phyloP scores from a whole-genome alignment of 2,329 filamentous ascomycete species.

The Aspergillus ruber region DNA sequence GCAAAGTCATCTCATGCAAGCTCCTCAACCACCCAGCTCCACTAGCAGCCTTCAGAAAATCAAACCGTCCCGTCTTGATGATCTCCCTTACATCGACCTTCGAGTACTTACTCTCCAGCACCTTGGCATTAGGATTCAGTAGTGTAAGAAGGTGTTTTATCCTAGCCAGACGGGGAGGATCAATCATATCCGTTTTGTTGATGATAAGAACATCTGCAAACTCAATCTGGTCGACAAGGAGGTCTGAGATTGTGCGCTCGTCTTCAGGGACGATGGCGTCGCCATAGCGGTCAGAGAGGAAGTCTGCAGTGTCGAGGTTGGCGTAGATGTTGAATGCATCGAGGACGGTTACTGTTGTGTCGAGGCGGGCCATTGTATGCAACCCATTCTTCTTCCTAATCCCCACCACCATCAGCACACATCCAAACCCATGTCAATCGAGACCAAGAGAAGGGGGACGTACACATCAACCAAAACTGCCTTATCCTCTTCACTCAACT shows the following conservation, averaged over 20 bases:
- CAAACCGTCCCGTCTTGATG: conserved; percentile 60
- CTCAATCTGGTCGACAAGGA: conserved; percentile 72
- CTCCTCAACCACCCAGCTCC: conserved; percentile 66
- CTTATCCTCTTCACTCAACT: conserved; percentile 37
- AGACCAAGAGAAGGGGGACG: conserved; percentile 6
- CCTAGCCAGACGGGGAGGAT: conserved; percentile 37
- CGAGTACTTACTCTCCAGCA: conserved; percentile 55
- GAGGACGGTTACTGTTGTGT: conserved; percentile 67
- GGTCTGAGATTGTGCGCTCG: conserved; percentile 65
- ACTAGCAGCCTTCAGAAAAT: conserved; percentile 57
- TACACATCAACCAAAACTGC: conserved; percentile 44
- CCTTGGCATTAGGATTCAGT: conserved; percentile 61
- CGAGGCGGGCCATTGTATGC: conserved; percentile 59
- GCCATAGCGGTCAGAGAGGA: conserved; percentile 57
- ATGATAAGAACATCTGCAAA: conserved; percentile 68
- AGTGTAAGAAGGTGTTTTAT: conserved; percentile 52
- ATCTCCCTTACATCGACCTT: conserved; percentile 58
- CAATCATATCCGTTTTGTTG: conserved; percentile 63
- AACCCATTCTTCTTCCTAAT: conserved; percentile 55
- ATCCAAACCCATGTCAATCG: conserved; percentile 3
- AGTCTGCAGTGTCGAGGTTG: conserved; percentile 64
- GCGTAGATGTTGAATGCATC: conserved; percentile 67
- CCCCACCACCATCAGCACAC: conserved; percentile 5
- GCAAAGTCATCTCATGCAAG: conserved; percentile 60
- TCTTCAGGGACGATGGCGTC: conserved; percentile 61